Conservation (phyloP, 2,329 filamentous ascomycete genomes). For the Curvularia sp. region DNA sequence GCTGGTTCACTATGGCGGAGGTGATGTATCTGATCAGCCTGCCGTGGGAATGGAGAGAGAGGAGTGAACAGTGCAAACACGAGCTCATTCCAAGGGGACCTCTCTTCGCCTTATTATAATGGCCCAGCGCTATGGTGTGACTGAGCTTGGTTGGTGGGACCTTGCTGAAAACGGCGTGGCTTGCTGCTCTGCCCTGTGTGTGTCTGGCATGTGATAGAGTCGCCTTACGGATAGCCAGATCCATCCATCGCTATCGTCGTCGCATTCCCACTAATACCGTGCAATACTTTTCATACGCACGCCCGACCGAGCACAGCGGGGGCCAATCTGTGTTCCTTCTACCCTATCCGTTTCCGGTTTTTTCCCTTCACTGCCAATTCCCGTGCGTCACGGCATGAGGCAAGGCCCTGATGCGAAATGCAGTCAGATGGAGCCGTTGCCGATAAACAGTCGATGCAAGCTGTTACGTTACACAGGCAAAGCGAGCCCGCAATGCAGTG, state of each 20-base stretch:
- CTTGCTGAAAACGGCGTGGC: constrained; percentile 35
- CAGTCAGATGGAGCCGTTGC: neutral
- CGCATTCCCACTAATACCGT: neutral
- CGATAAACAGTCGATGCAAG: neutral
- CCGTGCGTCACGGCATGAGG: neutral
- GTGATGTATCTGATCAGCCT: neutral
- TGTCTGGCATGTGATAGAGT: constrained; percentile 37
- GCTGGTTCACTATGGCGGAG: neutral
- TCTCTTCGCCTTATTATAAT: constrained; percentile 36
- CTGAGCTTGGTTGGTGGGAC: constrained; percentile 24
- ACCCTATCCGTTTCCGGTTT: neutral
- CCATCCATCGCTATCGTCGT: neutral
- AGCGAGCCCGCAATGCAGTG: neutral
- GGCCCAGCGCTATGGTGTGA: constrained; percentile 25
- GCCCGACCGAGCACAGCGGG: neutral
- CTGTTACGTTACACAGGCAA: neutral
- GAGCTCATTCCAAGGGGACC: constrained; percentile 4
- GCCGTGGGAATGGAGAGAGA: constrained; percentile 16
- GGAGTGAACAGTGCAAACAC: constrained; percentile 19
- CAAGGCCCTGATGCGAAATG: neutral
- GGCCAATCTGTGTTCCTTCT: neutral
- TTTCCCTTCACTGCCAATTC: neutral
- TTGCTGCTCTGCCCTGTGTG: constrained; percentile 9
- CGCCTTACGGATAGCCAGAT: constrained; percentile 30
- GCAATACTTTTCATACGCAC: neutral